Conservation (phyloP, 2,329 filamentous ascomycete species). For the Peltaster fructicola region DNA sequence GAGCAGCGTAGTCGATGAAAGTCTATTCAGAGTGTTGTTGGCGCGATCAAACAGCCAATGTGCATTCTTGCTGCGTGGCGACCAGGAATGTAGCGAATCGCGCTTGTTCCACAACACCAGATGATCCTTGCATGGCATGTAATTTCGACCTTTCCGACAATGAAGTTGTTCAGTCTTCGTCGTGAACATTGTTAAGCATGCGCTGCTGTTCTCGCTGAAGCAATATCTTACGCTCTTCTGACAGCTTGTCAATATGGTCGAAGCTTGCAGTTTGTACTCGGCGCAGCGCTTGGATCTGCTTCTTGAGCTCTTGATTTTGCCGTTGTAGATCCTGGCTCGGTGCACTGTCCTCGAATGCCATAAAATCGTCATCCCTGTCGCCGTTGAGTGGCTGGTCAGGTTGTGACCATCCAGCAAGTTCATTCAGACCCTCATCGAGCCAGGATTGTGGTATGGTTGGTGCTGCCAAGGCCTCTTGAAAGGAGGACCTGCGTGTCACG, state of each 20-base stretch:
- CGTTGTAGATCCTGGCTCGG: slow-evolving; percentile 8
- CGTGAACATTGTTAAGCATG: slow-evolving; percentile 1
- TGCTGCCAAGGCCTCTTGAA: slow-evolving; percentile 25
- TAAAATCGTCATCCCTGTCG: slow-evolving; percentile 18
- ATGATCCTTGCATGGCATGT: no score
- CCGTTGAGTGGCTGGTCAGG: slow-evolving; percentile 8
- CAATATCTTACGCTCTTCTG: slow-evolving; percentile 23
- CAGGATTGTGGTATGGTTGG: slow-evolving; percentile 23
- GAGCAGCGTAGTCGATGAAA: no score
- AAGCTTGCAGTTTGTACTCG: slow-evolving; percentile 29
- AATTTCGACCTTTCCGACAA: background rate
- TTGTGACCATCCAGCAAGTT: slow-evolving; percentile 21
- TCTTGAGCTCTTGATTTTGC: slow-evolving; percentile 16
- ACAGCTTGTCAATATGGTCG: slow-evolving; percentile 25
- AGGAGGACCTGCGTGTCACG: slow-evolving; percentile 12
- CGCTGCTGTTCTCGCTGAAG: slow-evolving; percentile 15
- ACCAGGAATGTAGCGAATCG: no score
- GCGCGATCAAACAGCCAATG: no score
- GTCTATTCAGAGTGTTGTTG: no score
- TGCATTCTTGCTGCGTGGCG: no score
- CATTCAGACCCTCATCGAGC: slow-evolving; percentile 18
- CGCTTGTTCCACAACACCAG: no score
- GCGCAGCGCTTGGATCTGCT: slow-evolving; percentile 26
- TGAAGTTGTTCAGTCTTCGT: background rate
- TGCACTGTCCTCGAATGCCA: slow-evolving; percentile 15